Evolutionary conservation across 2,329 filamentous ascomycete genomes (phyloP), one percentile per base, ranked within the genome.

Genomic region (Lecanicillium sp.): DNA sequence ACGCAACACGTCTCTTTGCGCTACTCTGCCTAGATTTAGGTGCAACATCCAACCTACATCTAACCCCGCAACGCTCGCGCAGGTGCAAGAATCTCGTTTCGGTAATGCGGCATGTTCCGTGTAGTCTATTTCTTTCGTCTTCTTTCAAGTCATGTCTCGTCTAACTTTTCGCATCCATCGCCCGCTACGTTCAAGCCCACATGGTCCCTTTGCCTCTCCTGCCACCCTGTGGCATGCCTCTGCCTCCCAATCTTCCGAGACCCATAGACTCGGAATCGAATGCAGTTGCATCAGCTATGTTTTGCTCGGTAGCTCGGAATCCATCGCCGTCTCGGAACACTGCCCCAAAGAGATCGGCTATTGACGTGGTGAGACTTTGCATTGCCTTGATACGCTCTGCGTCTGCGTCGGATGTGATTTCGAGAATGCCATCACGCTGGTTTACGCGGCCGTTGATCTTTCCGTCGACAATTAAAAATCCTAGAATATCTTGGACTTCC

Each of bases 401-500:
- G 61, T 95, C 87, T 33, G 74, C 80, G 39, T 73, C 69, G 42
- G 79, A 83, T 43, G 82, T 78, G 44, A 95, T 86, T 60, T 88
- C 79, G 16, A 98, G 80, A 1, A 80, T 85, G 33, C 90, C 88
- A 42, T 77, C 74, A 60, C 88, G 80, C 64, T 96, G 86, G 62
- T 98, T 85, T 54, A 98, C 90, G 60, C 83, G 84, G 45, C 87
- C 92, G 36, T 80, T 73, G 48, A 98, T 80, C 58, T 88, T 86
- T 53, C 85, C 82, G 57, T 95, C 87, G 44, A 95, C 76, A 47
- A 98, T 96, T 38, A 96, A 70, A 63, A 89, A 95, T 34, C 88
- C 83, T n/a, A 96, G 67, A 45, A 98, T 96, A 52, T 98, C 92
- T 63, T 94, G 83, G 3, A 95, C 88, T 62, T 98, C 92, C 12